Base-by-base conservation (phyloP, 2,329 filamentous ascomycete genomes). In the Fusarium neocosmosporiellum region DNA sequence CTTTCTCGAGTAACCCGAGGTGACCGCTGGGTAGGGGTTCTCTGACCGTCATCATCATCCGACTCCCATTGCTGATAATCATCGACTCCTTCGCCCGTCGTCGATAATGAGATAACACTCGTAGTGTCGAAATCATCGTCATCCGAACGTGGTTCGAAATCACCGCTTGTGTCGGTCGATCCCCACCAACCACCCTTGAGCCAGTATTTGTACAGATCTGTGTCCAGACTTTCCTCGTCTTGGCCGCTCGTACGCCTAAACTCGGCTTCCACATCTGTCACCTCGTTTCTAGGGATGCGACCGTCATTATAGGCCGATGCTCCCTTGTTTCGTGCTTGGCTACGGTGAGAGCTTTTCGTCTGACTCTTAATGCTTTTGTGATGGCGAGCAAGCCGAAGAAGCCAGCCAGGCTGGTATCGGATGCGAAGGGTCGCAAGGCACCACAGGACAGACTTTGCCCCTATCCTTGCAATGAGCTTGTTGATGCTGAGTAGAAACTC, bases 151-250 rank as follows among this genome's bases (percentile, higher is more conserved):
- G 91, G 91, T 34, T 86, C 81, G 80, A 95, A 98, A 70, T 96
- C 93, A 31, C 93, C 93, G 77, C 94, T 98, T 7, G 87, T 86
- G 79, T 98, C 96, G 34, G 91, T 86, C 18, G 92, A 91, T 1
- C 96, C 95, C 91, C 94, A 98, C 84, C 93, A 93, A 9, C 94
- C 94, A 22, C 94, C 94, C 62, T 87, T 86, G 60, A 93, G 90
- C 93, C 94, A 98, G 89, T 95, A 96, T 33, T 86, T 86, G 80
- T 98, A 98, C 2, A 98, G 84, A 66, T 90, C 91, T 3, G 88
- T 87, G 72, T 96, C 92, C 3, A 98, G 85, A 41, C 89, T 88
- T 31, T 88, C 88, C 75, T 96, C 93, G 43, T 90, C 77, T 78
- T 82, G 79, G 62, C 79, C 77, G 8, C 80, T 63, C 57, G 90